Base-by-base conservation (phyloP, 331 rosid genomes). In the Malus hybrid region DNA sequence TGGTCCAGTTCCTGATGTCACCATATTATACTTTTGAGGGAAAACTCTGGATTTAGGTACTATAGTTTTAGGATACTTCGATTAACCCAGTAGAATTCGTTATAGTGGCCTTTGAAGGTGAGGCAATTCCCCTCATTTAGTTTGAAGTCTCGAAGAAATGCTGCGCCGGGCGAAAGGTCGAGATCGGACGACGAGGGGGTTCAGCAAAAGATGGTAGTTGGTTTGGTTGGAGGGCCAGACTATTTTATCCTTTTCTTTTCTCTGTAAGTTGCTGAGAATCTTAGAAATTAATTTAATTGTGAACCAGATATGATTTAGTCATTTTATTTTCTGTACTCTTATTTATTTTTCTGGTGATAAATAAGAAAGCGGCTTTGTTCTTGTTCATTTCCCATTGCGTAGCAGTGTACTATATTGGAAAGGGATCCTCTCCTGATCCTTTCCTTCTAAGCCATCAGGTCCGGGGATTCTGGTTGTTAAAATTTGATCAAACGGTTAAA, bases 1-100 rank as follows among this genome's bases (percentile, higher is more conserved):
- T 56, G 86, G 80, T 72, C 87, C 85, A 80, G 81, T 84, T 76
- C 86, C 89, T 80, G 83, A 78, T 79, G 80, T 81, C 85, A 67
- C 67, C 69, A 61, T 52, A 46, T 84, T 84, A 69, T 67, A 70
- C 77, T 77, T 83, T 80, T 19, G 67, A 69, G 85, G 93, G 89
- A 85, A 75, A 89, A 93, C 89, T 85, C 86, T 82, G 82, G 87
- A 87, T 56, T 65, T 87, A 86, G 91, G 83, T 85, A 39, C 66
- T 61, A 71, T 87, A 93, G 87, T 81, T 81, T 76, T 90, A 90
- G 96, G 88, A 80, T 85, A 81, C 80, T 32, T 74, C 85, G 79
- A 76, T 83, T 81, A 79, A 88, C 84, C 86, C 60, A 71, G 81
- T 83, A 78, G 84, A 73, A 79, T 82, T 87, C 82, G 83, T 77